A percentile compares a stretch with the other conserved stretches of the same genome.
phyloP scores from a whole-genome alignment of 352 stramenopile species.

The Globisporangium orthogonon region DNA sequence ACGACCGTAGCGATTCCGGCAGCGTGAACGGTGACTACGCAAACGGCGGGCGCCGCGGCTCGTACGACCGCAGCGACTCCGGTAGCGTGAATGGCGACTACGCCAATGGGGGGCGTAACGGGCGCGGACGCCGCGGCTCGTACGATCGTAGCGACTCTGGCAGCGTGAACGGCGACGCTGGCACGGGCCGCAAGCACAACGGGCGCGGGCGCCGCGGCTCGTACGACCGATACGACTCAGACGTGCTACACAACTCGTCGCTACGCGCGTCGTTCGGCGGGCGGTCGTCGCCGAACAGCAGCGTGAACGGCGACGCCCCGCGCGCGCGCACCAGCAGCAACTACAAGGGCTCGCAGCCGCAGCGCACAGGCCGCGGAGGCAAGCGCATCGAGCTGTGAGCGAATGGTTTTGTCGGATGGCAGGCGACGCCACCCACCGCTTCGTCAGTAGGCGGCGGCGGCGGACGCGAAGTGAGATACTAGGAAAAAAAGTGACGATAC shows the following conservation, averaged over 20 bases:
- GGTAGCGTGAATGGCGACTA: slow-evolving; percentile 24
- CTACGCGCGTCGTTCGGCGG: slow-evolving; percentile 22
- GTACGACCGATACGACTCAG: slow-evolving; percentile 45
- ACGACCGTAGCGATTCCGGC: slow-evolving; percentile 37
- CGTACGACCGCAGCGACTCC: slow-evolving; percentile 17
- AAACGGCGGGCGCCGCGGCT: slow-evolving; percentile 14
- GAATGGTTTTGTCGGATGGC: background rate
- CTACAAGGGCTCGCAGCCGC: slow-evolving; percentile 32
- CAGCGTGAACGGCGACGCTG: slow-evolving; percentile 9
- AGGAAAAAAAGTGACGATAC: background rate
- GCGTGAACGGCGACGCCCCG: slow-evolving; percentile 16
- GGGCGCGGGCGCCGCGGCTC: slow-evolving; percentile 35
- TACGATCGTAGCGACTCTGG: slow-evolving; percentile 16
- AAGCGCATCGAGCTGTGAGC: slow-evolving; percentile 70
- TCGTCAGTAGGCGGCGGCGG: background rate
- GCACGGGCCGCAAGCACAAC: background rate
- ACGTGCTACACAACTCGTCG: slow-evolving; percentile 24
- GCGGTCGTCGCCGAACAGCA: slow-evolving; percentile 10
- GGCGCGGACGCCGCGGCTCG: slow-evolving; percentile 24
- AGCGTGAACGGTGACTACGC: slow-evolving; percentile 18
- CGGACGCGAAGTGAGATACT: background rate
- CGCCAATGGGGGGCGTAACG: slow-evolving; percentile 13
- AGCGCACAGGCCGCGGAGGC: slow-evolving; percentile 41
- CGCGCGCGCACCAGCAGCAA: slow-evolving; percentile 18
- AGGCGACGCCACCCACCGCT: too few relatives aligned